Evolutionary conservation across 2,329 filamentous ascomycete species (phyloP).

Genomic region (Venturiaceae sp.): DNA sequence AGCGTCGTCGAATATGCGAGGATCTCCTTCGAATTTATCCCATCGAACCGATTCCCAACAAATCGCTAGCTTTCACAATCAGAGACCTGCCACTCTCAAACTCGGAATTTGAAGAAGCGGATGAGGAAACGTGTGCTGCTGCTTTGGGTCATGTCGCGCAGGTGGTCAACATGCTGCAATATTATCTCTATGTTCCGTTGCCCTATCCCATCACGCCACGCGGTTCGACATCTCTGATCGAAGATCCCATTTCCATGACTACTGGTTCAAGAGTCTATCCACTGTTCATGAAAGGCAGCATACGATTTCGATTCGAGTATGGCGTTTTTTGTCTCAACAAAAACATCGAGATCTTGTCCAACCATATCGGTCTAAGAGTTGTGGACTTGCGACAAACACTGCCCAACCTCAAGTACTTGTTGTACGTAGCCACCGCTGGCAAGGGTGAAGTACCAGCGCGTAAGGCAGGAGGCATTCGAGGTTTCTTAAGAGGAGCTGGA

Average conservation of each 20-base stretch:
- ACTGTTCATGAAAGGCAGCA: constrained; percentile 59
- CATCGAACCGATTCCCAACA: constrained; percentile 56
- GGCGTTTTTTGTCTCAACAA: constrained; percentile 96
- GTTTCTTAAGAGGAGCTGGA: constrained; percentile 22
- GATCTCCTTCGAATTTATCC: constrained; percentile 72
- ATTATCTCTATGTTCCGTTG: constrained; percentile 68
- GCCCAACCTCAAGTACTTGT: constrained; percentile 84
- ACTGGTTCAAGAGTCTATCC: constrained; percentile 50
- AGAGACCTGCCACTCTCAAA: constrained; percentile 72
- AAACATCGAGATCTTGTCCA: constrained; percentile 65
- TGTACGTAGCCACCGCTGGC: constrained; percentile 82
- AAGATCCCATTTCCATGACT: constrained; percentile 54
- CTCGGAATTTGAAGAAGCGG: constrained; percentile 59
- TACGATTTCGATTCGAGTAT: constrained; percentile 90
- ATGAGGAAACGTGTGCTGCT: constrained; percentile 66
- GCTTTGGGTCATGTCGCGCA: constrained; percentile 74
- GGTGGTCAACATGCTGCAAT: constrained; percentile 64
- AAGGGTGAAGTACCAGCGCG: constrained; percentile 49
- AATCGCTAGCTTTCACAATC: constrained; percentile 74
- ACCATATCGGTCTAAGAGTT: constrained; percentile 61
- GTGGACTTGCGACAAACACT: constrained; percentile 87
- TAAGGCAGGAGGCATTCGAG: constrained; percentile 44
- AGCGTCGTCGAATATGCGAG: constrained; percentile 78
- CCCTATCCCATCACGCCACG: constrained; percentile 69
- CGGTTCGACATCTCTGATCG: constrained; percentile 65